phyloP scores from a whole-genome alignment of 1,284 basidiomycete species.

The Volvariella volvacea region DNA sequence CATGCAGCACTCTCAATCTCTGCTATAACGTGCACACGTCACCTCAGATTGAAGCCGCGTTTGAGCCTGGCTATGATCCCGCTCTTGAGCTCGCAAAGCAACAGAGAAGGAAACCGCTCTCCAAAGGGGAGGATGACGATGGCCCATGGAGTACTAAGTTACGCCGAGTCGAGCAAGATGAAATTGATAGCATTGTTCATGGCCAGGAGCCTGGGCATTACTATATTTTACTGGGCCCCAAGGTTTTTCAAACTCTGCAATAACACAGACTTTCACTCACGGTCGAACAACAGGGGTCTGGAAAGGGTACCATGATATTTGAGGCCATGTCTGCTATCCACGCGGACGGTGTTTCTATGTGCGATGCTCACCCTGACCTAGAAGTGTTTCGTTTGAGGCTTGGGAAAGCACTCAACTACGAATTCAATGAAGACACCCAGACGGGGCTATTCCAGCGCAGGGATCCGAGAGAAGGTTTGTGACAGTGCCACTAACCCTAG shows the following conservation, averaged over 20 bases:
- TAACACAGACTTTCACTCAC: too few species aligned
- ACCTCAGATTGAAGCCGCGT: constrained; percentile 48
- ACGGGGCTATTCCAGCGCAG: constrained; percentile 72
- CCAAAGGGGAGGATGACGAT: constrained; percentile 21
- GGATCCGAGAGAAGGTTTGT: constrained; percentile 71
- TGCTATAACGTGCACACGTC: constrained; percentile 10
- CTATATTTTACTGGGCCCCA: constrained; percentile 71
- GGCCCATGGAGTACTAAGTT: constrained; percentile 53
- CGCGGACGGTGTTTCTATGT: constrained; percentile 54
- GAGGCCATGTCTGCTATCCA: constrained; percentile 70
- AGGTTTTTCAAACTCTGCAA: constrained; percentile 33
- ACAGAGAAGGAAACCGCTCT: constrained; percentile 25
- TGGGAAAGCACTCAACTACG: constrained; percentile 75
- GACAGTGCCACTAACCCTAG: constrained; percentile 1
- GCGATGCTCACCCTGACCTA: constrained; percentile 47
- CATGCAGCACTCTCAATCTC: too few species aligned
- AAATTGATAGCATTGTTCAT: constrained; percentile 73
- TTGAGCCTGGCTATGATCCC: constrained; percentile 66
- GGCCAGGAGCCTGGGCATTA: constrained; percentile 70
- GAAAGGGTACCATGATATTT: constrained; percentile 76
- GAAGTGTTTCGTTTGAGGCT: constrained; percentile 75
- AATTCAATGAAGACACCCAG: constrained; percentile 78
- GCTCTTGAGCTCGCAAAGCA: constrained; percentile 66
- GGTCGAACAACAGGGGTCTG: constrained; percentile 25
- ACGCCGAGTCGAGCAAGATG: constrained; percentile 63